Conservation (phyloP, 2,329 filamentous ascomycete species). For the Aspergillus sp. region DNA sequence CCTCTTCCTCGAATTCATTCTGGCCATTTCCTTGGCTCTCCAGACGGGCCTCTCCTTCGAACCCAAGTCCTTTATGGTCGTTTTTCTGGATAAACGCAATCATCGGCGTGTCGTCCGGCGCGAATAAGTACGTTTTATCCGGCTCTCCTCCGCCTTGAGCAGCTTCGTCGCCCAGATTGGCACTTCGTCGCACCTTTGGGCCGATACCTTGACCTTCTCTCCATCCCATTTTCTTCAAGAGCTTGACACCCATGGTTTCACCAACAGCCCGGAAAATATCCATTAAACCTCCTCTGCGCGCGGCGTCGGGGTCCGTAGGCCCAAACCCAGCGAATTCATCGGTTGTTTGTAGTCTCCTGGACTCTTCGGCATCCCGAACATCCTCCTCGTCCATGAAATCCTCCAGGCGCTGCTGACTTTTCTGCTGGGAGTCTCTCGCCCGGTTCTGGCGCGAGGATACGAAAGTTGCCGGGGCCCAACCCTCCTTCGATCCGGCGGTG, state of each 20-base stretch:
- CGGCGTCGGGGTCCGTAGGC: conserved; percentile 48
- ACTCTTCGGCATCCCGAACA: conserved; percentile 73
- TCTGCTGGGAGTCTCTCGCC: conserved; percentile 53
- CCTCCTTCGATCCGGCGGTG: conserved; percentile 95
- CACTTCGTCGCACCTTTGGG: conserved; percentile 67
- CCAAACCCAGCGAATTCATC: conserved; percentile 69
- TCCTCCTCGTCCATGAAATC: conserved; percentile 99
- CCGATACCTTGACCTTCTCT: conserved; percentile 87
- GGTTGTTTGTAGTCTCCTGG: conserved; percentile 62
- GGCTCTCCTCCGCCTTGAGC: conserved; percentile 30
- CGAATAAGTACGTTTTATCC: conserved; percentile 62
- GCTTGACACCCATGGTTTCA: conserved; percentile 76
- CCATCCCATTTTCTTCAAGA: conserved; percentile 93
- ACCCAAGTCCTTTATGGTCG: conserved; percentile 40
- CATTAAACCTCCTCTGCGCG: conserved; percentile 49
- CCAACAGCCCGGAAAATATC: conserved; percentile 64
- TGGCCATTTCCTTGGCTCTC: conserved; percentile 8
- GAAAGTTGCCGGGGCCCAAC: conserved; percentile 88
- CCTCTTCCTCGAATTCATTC: conserved; percentile 17
- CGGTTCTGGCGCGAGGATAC: conserved; percentile 79
- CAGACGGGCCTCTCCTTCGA: conserved; percentile 32
- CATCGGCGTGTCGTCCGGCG: conserved; percentile 68
- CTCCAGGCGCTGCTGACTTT: conserved; percentile 56
- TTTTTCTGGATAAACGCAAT: conserved; percentile 40
- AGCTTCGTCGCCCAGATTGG: conserved; percentile 53